Percentiles rank a stretch among this genome's conserved stretches.
Evolutionary conservation across 139 green algal genomes (phyloP).

Genomic region (Micromonas commoda): DNA sequence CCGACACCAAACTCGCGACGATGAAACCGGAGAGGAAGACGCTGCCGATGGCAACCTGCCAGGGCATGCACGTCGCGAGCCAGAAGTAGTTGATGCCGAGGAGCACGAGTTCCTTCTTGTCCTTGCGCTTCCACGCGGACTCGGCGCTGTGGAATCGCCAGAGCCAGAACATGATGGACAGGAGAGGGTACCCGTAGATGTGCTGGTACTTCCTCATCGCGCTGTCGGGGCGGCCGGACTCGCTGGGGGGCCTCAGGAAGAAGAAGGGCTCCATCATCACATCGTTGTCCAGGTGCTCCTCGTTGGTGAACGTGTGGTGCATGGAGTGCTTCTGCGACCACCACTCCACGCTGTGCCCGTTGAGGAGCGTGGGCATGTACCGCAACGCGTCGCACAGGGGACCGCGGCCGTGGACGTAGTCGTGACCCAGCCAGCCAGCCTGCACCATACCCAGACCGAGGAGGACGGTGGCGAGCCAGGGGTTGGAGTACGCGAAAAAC

Average conservation of each 20-base stretch:
- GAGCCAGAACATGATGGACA: slow-evolving; percentile 37
- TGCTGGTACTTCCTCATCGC: slow-evolving; percentile 38
- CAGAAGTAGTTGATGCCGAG: slow-evolving; percentile 26
- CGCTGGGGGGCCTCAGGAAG: slow-evolving; percentile 24
- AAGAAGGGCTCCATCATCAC: slow-evolving; percentile 39
- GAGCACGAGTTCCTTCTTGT: slow-evolving; percentile 29
- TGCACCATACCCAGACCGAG: slow-evolving; percentile 35
- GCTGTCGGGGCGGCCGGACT: slow-evolving; percentile 21
- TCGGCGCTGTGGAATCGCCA: slow-evolving; percentile 27
- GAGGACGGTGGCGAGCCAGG: slow-evolving; percentile 14
- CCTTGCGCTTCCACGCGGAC: background rate
- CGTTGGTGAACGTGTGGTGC: slow-evolving; percentile 41
- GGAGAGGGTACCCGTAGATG: slow-evolving; percentile 35
- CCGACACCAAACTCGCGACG: slow-evolving; percentile 27
- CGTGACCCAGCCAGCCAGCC: slow-evolving; percentile 38
- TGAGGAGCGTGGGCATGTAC: slow-evolving; percentile 28
- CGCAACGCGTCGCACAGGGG: slow-evolving; percentile 31
- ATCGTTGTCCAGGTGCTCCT: slow-evolving; percentile 33
- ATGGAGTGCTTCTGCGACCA: slow-evolving; percentile 40
- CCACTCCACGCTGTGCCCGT: slow-evolving; percentile 37
- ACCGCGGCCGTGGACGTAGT: slow-evolving; percentile 39
- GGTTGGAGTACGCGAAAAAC: slow-evolving; percentile 26
- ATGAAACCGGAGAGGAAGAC: slow-evolving; percentile 32
- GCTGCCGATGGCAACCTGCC: slow-evolving; percentile 28
- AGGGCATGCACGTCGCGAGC: slow-evolving; percentile 26